phyloP scores from a whole-genome alignment of 345 rosid species.

The Syzygium aqueum region DNA sequence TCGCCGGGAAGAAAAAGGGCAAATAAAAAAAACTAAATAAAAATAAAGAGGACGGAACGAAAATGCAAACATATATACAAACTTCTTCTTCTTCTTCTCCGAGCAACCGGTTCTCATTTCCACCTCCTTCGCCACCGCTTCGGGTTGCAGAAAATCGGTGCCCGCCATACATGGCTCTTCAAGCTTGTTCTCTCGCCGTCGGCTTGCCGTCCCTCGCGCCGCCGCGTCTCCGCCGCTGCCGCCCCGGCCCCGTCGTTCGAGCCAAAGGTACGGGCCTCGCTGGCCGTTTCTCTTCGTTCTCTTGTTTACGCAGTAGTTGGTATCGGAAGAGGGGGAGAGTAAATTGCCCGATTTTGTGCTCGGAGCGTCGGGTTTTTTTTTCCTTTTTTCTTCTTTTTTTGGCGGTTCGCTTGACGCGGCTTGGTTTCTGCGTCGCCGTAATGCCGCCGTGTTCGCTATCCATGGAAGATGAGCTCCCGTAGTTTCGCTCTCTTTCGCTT shows the following conservation, averaged over 20 bases:
- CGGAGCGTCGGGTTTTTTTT: neutral
- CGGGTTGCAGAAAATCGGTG: neutral
- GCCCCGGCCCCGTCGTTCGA: neutral
- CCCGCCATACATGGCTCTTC: neutral
- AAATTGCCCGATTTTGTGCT: neutral
- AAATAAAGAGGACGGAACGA: neutral
- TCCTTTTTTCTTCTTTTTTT: too few species aligned
- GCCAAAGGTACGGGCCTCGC: neutral
- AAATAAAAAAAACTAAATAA: neutral
- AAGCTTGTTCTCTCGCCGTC: neutral
- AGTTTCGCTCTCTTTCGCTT: neutral
- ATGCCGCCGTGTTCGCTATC: neutral
- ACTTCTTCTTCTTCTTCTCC: neutral
- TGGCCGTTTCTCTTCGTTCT: neutral
- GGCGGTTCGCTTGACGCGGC: too few species aligned
- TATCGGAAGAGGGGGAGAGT: neutral
- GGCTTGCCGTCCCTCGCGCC: constrained; percentile 1
- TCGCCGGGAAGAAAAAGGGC: neutral
- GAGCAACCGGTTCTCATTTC: neutral
- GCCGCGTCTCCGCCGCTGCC: neutral
- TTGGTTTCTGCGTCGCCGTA: too few species aligned
- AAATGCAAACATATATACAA: neutral
- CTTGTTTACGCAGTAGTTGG: neutral
- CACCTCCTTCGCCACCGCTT: neutral
- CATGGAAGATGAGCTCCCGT: neutral